A percentile compares a stretch with the other conserved stretches of the same genome.
These are phyloP conservation scores for Farysia itapuensis DNA, from an alignment of 1,284 basidiomycete species.

Conservation along the genomic window DNA sequence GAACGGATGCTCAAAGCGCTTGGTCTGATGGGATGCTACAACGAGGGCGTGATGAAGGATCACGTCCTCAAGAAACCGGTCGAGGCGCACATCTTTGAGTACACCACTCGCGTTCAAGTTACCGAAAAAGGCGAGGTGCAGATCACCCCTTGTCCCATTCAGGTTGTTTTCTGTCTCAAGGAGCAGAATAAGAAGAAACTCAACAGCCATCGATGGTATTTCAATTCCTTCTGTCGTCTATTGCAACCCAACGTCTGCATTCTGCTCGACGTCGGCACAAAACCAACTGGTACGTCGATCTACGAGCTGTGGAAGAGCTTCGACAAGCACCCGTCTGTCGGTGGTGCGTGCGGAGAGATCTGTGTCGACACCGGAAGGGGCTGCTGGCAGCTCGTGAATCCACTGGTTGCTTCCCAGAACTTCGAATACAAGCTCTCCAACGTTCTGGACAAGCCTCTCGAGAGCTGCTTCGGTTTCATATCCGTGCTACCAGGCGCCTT, in stretches of 20 bases:
- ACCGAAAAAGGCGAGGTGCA: conserved; percentile 76
- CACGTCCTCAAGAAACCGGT: conserved; percentile 82
- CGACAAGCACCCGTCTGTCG: conserved; percentile 90
- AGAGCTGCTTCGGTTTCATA: conserved; percentile 80
- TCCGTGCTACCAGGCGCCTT: conserved; percentile 90
- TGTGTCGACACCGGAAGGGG: conserved; percentile 85
- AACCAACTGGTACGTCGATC: conserved; percentile 69
- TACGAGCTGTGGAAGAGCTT: conserved; percentile 98
- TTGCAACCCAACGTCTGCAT: conserved; percentile 81
- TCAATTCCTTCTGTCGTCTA: conserved; percentile 60
- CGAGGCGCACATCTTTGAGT: conserved; percentile 92
- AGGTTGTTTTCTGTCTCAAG: conserved; percentile 58
- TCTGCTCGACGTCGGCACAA: conserved; percentile 89
- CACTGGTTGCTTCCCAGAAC: conserved; percentile 68
- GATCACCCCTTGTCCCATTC: conserved; percentile 59
- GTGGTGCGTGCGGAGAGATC: conserved; percentile 93
- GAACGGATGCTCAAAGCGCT: conserved; percentile 88
- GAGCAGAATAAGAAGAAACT: conserved; percentile 57
- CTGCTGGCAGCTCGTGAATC: conserved; percentile 64
- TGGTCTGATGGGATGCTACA: conserved; percentile 65
- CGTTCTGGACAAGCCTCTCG: conserved; percentile 66
- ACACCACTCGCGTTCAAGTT: conserved; percentile 85
- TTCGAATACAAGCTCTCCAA: conserved; percentile 59
- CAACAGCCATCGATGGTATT: conserved; percentile 56
- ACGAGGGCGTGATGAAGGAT: conserved; percentile 80